Conservation (phyloP, 1,284 basidiomycete species). For the Leccinum variabile region DNA sequence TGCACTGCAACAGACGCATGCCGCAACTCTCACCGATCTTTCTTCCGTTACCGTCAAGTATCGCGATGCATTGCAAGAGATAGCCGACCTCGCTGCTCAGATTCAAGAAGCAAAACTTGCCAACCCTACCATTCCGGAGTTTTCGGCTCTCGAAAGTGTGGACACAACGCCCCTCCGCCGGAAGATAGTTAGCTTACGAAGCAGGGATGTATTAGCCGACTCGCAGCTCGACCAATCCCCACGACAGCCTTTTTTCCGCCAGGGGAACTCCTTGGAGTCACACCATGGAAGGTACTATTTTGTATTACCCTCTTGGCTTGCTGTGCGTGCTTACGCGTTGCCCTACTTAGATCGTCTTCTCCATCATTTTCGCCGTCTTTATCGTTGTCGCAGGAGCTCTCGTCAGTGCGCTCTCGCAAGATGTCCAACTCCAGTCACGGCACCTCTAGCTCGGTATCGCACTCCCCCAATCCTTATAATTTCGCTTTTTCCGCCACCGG, state of each 20-base stretch:
- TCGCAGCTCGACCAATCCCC: no score
- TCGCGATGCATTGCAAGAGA: slow-evolving; percentile 84
- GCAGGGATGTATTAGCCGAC: no score
- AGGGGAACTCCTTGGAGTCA: slow-evolving; percentile 43
- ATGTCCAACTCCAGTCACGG: slow-evolving; percentile 71
- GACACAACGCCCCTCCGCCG: no score
- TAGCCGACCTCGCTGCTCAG: slow-evolving; percentile 82
- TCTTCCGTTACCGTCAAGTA: slow-evolving; percentile 80
- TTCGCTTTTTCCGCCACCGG: slow-evolving; percentile 59
- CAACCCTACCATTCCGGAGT: no score
- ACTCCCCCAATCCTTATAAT: slow-evolving; percentile 58
- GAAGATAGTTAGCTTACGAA: no score
- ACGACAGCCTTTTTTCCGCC: no score
- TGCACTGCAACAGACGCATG: slow-evolving; percentile 72
- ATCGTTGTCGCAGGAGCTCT: slow-evolving; percentile 95
- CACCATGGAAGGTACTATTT: slow-evolving; percentile 70
- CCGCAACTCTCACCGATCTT: slow-evolving; percentile 77
- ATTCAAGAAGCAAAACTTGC: slow-evolving; percentile 56
- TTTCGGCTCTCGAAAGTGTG: no score
- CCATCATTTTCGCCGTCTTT: slow-evolving; percentile 85
- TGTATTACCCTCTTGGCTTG: slow-evolving; percentile 4
- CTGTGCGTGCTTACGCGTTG: slow-evolving; percentile 12
- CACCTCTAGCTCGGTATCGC: slow-evolving; percentile 54
- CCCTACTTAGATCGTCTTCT: slow-evolving; percentile 66
- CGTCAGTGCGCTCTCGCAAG: slow-evolving; percentile 84